Base-by-base conservation (phyloP, 257 asterid species). In the Craterostigma plantagineum region DNA sequence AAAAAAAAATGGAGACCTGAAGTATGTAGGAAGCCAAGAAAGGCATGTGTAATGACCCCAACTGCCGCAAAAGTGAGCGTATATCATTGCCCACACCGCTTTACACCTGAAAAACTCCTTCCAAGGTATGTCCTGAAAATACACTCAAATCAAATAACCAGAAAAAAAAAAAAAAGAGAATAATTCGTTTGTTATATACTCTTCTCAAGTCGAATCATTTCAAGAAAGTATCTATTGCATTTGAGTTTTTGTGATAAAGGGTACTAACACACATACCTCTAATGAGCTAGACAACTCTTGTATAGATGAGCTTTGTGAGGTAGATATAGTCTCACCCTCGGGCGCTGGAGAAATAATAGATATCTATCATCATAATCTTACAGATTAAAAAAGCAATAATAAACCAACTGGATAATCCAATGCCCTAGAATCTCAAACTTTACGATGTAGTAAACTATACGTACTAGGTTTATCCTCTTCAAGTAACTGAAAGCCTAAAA, bases 1-100 rank as follows among this genome's bases (percentile, higher is more conserved):
- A n/a, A n/a, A n/a, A n/a, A n/a, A 46, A 7, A 50, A 56, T 14
- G 47, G 14, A 48, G 60, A 87, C 98, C 98, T 87, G 92, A 82
- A 82, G 67, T 71, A 87, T 33, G 98, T 87, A 14, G 98, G 95
- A 58, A 87, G 82, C 98, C 98, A 87, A 51, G 98, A 72, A 59
- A 87, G 69, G 68, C 92, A 76, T 33, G 85, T 74, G 58, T 79
- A 87, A 49, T 87, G 95, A 57, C 98, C 98, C 98, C 98, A 87
- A 62, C 93, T 82, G 47, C 98, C 98, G 66, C 98, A 87, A 61
- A 87, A 87, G 65, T 87, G 98, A 53, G 87, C 58, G 64, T 87
- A 87, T 50, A 82, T 87, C 98, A 87, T 87, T n/a, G 95, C 98
- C 98, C 98, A 87, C 39, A 87, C 93, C 45, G 95, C 98, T 71